Percentiles rank a stretch among this genome's conserved stretches.
Evolutionary conservation across 805 yeast species (phyloP).

Genomic region (Maudiozyma saulgeensis): DNA sequence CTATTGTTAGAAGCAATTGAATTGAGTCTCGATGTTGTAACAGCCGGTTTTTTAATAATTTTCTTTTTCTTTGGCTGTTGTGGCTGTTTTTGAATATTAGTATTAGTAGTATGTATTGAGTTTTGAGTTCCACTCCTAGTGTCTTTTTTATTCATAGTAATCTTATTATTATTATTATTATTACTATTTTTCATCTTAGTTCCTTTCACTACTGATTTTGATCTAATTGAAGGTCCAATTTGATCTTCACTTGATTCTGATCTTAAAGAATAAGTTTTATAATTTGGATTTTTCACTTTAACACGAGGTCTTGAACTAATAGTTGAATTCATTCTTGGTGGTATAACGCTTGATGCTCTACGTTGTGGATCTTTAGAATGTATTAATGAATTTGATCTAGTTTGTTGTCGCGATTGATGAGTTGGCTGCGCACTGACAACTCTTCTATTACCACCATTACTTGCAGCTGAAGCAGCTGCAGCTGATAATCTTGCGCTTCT

Average conservation of each 20-base stretch:
- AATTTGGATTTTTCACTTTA: not conserved
- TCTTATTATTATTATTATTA: not conserved
- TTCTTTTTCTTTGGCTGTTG: conserved; percentile 5
- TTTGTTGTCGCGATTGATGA: not conserved
- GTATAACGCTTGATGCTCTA: not conserved
- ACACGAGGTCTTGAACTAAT: not conserved
- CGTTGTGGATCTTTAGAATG: not conserved
- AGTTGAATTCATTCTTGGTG: not conserved
- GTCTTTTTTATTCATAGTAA: not conserved
- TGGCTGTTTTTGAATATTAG: too few species aligned
- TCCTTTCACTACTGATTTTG: not conserved
- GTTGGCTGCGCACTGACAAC: not conserved
- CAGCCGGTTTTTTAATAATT: not conserved
- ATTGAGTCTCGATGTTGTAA: conserved; percentile 9
- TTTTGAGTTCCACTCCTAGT: not conserved
- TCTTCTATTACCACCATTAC: not conserved
- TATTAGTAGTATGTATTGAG: not conserved
- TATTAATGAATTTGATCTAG: conserved; percentile 10
- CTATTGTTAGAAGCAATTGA: conserved; percentile 17
- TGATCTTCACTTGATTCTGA: conserved; percentile 10
- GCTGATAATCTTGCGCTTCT: conserved; percentile 16
- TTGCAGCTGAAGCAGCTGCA: conserved; percentile 27
- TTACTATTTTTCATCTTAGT: not conserved
- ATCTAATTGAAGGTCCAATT: not conserved
- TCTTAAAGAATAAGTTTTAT: conserved; percentile 15